Evolutionary conservation across 768 basidiomycete species (phyloP), one percentile per base, ranked within the genome.

Genomic region (Filobasidium floriforme): DNA sequence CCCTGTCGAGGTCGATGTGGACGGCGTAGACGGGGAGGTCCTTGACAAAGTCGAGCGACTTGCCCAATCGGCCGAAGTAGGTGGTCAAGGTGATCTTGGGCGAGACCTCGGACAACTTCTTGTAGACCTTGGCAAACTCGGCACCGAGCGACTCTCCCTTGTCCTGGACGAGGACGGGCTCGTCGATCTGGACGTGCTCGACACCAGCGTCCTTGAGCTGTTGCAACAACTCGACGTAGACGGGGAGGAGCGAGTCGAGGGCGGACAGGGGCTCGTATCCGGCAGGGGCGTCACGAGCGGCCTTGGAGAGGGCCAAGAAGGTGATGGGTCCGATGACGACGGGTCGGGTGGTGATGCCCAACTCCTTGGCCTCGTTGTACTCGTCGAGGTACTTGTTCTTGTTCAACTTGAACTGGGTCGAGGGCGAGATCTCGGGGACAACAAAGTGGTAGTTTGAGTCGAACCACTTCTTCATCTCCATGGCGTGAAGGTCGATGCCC

Each of bases 391-490:
- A 86, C 84, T 97, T 96, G 88, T 94, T 94, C 82, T 87, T 87
- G 82, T 88, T 85, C 78, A 99, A 83, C 82, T 94, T 92, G 86
- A 98, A 97, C 71, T 94, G 87, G 37, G 88, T 89, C 74, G 85
- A 82, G 62, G 90, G 88, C 10, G 89, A 89, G 80, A 96, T 86
- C 82, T 96, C 96, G 64, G 93, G 93, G 67, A 98, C 96, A 80
- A 98, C 92, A 77, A 87, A 93, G 83, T 98, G 93, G 83, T 96
- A 98, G 86, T 96, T 97, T 60, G 91, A 92, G 81, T 96, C 92
- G 79, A 92, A 94, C 92, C 96, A 99, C 82, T 98, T 98, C 85
- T 96, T 97, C 96, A 98, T 98, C 83, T 97, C 93, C 70, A 86
- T 91, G 59, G 93, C 92, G 60, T 90, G 91, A 70, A 98, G 92